Evolutionary conservation across 805 yeast genomes (phyloP), one percentile per base, ranked within the genome.

Genomic region (Candida loeiensis): DNA sequence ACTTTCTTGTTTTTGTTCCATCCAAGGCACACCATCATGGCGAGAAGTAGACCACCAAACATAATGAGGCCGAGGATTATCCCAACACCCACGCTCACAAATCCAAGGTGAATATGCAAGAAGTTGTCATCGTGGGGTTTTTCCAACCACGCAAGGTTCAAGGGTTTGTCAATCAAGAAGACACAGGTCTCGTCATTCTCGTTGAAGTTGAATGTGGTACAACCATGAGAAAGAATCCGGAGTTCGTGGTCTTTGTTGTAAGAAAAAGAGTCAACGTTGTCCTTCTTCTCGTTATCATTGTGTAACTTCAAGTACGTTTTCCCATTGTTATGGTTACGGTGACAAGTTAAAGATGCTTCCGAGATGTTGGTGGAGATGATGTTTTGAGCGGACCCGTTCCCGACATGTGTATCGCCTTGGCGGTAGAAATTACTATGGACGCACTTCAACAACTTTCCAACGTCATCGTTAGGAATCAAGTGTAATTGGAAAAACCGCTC

Each of bases 21-120:
- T 0, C 52, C 45, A 4, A 48, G 25, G 18, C 45, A 47, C 22
- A 46, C 24, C 4, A 39, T 37, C n/a, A 45, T 45, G 2, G 47
- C 41, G 4, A 41, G 18, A 20, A 46, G 21, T 3, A 47, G 40
- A 1, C 44, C 42, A 2, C 61, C 61, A 37, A 40, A 70, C 42
- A 68, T 49, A 3, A 81, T 47, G 21, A 80, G 67, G 0, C 91
- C 91, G 6, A 82, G 51, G 2, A 83, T 59, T 3, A 82, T 64
- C 5, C 93, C 95, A 19, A 84, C 58, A 0, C 80, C 80, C 22
- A 84, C 63, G 11, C 91, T 85, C 14, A 81, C 71, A 38, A 78
- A 71, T 4, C 93, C 89, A 26, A 85, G 60, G 45, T 75, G 82
- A 17, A 85, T 58, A 44, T 76, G 83, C 33, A 79, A 64, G 41